Evolutionary conservation across 148 eudicot species (phyloP), one percentile per base, ranked within the genome.

Genomic region (Rheum nobile): DNA sequence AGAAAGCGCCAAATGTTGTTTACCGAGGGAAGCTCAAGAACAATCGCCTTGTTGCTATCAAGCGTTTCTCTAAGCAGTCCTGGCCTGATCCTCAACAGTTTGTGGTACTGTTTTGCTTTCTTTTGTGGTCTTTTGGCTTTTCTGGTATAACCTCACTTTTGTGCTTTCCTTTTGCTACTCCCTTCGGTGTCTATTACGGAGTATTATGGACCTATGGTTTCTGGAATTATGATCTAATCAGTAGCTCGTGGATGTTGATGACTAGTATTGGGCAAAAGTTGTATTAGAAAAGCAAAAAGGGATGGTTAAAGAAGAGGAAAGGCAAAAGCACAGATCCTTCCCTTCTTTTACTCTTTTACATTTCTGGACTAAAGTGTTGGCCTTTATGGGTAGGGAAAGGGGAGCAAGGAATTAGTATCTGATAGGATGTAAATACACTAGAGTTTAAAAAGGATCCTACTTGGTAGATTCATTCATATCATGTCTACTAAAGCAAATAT

Each of bases 1-100:
- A 86, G 29, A 82, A 82, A 80, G 89, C 87, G 4, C 89, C 89
- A 1, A 86, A 86, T 78, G 83, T 86, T 54, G 89, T 86, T 65
- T 86, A 86, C 71, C 82, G 75, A 79, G 89, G 85, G 29, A 84
- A 74, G 39, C 78, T 86, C 68, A 86, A 86, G 37, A 71, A 75
- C 19, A 84, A 75, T 73, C 79, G 76, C 29, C 74, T 86, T 22
- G 74, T 86, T 75, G 89, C 89, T 72, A 84, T 86, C 39, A 86
- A 86, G 63, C 87, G 89, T 43, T 86, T 86, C 74, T 82, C 86
- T 22, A 84, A 82, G 72, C 87, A 82, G 67, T 84, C 89, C 24
- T 86, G 89, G 89, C 89, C 89, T 74, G 87, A 84, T 80, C 80
- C 89, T 75, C 85, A 79, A 10, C 89, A 86, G 68, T 86, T 86